Evolutionary conservation across 2,329 filamentous ascomycete genomes (phyloP), one percentile per base, ranked within the genome.

Genomic region (Exutisphaerella laricina): DNA sequence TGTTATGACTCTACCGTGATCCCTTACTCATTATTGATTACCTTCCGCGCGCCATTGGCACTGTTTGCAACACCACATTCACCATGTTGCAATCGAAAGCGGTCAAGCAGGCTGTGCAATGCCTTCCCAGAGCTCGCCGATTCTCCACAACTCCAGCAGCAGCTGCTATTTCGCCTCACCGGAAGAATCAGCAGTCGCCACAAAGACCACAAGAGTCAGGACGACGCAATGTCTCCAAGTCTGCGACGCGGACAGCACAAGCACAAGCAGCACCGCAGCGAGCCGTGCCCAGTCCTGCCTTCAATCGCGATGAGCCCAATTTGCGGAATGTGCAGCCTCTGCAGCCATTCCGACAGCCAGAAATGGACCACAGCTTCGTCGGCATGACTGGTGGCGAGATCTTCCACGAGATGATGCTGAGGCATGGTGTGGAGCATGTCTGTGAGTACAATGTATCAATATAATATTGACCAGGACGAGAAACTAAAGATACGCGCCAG

Each of bases 351-450:
- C 61, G 64, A 46, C 62, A 66, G 41, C 70, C 66, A 16, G 70
- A 72, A 55, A 71, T 74, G 70, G 71, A 74, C 60, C 71, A 74
- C 56, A 71, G 69, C 48, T 94, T 97, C 67, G 88, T 97, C 61
- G 90, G 90, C 51, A 90, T 89, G 76, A 94, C 81, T 37, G 90
- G 92, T 63, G 92, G 92, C 63, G 84, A 96, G 68, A 96, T 97
- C 58, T 95, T 97, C 69, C 89, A 97, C 68, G 90, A 97, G 71
- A 97, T 97, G 90, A 96, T 98, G 89, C 76, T 94, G 49, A 78
- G 90, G 61, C 85, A 90, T 58, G 79, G 75, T 57, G 90, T 98
- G 43, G 92, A 96, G 72, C 88, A 96, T 66, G 79, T 97, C 62
- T 97, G 88, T 94, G 75, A 63, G 87, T 82, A 26, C 12, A 10